These are phyloP conservation scores for Lodderomyces metapsilosis DNA, from an alignment of 1,139 yeast species.

Conservation along the genomic window DNA sequence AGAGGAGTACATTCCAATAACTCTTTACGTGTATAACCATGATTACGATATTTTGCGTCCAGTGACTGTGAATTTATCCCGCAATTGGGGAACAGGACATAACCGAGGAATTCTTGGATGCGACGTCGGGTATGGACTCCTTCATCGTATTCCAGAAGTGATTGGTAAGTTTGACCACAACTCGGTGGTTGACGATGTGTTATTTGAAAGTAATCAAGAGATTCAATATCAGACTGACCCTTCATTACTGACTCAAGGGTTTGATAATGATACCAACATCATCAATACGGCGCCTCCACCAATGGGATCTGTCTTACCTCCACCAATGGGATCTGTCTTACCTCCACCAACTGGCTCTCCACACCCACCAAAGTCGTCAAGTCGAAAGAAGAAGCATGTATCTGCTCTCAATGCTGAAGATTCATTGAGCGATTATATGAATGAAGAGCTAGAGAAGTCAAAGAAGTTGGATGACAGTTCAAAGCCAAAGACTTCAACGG, in stretches of 20 bases:
- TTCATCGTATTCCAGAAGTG: conserved; percentile 80
- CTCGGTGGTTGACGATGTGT: conserved; percentile 35
- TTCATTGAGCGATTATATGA: conserved; percentile 42
- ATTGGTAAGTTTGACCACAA: conserved; percentile 46
- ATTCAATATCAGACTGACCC: conserved; percentile 9
- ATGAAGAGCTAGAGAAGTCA: conserved; percentile 46
- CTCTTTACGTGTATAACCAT: conserved; percentile 82
- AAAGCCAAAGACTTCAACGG: conserved; percentile 4
- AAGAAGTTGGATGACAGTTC: conserved; percentile 30
- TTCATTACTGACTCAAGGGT: conserved; percentile 10
- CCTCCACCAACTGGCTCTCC: conserved; percentile 14
- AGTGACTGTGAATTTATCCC: conserved; percentile 61
- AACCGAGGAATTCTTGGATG: conserved; percentile 82
- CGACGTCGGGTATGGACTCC: conserved; percentile 88
- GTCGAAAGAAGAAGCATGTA: conserved; percentile 32
- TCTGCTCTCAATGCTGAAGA: conserved; percentile 22
- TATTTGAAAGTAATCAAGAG: conserved; percentile 30
- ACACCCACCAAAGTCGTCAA: conserved; percentile 20
- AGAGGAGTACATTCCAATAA: conserved; percentile 40
- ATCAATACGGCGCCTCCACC: conserved; percentile 11
- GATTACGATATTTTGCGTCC: conserved; percentile 85
- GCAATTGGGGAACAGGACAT: conserved; percentile 50
- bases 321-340: conserved; percentile 10
- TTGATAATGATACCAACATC: conserved; percentile 5
- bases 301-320: conserved; percentile 11